Evolutionary conservation across 2,329 filamentous ascomycete genomes (phyloP).

Genomic region (Helminthosporium solani): DNA sequence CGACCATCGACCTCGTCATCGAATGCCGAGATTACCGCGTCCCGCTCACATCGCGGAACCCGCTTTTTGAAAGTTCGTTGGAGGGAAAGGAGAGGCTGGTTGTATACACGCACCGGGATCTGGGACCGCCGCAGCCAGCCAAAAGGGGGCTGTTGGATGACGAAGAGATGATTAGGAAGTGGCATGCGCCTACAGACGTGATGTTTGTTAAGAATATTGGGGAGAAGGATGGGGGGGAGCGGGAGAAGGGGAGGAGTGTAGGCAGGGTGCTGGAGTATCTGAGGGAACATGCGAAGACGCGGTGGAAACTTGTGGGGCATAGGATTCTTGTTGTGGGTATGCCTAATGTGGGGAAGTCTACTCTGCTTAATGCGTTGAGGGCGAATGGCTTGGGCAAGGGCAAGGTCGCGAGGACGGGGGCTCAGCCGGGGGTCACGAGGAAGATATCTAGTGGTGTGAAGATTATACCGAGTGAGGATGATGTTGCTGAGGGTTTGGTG

Average conservation of each 20-base stretch:
- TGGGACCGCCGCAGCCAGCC: slow-evolving; percentile 17
- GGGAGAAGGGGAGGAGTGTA: slow-evolving; percentile 21
- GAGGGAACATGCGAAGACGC: slow-evolving; percentile 51
- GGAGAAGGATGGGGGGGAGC: slow-evolving; percentile 28
- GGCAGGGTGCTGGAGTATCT: slow-evolving; percentile 52
- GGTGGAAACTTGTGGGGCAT: slow-evolving; percentile 72
- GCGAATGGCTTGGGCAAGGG: slow-evolving; percentile 63
- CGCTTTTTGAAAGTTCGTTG: slow-evolving; percentile 77
- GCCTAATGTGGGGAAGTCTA: slow-evolving; percentile 97
- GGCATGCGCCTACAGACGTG: slow-evolving; percentile 55
- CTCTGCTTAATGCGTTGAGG: slow-evolving; percentile 85
- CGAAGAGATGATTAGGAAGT: slow-evolving; percentile 55
- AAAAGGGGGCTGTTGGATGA: slow-evolving; percentile 22
- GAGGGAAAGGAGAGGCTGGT: slow-evolving; percentile 73
- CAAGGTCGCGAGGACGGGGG: slow-evolving; percentile 80
- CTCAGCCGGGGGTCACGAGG: slow-evolving; percentile 85
- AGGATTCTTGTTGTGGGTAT: slow-evolving; percentile 89
- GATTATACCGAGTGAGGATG: slow-evolving; percentile 60
- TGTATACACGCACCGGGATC: slow-evolving; percentile 86
- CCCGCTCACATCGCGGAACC: slow-evolving; percentile 86
- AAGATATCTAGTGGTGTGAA: slow-evolving; percentile 83
- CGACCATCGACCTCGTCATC: slow-evolving; percentile 80
- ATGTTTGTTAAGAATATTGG: slow-evolving; percentile 52
- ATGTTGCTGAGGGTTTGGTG: slow-evolving; percentile 36
- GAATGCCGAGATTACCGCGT: slow-evolving; percentile 94